These are phyloP conservation scores for Ogataea thermomethanolica DNA, from an alignment of 805 yeast species.

Conservation along the genomic window DNA sequence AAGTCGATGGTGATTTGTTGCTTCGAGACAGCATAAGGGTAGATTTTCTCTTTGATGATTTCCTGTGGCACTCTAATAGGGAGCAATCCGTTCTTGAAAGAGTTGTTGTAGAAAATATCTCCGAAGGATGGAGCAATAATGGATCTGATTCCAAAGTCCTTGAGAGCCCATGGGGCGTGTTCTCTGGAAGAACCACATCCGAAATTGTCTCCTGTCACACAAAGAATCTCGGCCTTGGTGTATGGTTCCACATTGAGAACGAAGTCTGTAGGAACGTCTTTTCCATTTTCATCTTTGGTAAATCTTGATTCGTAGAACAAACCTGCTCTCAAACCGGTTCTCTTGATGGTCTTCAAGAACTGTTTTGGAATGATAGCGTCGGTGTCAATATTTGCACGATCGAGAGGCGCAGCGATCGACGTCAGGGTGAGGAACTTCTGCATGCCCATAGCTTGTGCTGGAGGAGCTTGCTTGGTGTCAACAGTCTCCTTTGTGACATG, in stretches of 20 bases:
- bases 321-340: conserved; percentile 89
- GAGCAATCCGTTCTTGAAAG: conserved; percentile 90
- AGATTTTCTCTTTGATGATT: conserved; percentile 63
- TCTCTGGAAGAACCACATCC: conserved; percentile 99
- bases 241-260: conserved; percentile 84
- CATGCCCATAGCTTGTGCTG: conserved; percentile 51
- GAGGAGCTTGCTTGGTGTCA: conserved; percentile 28
- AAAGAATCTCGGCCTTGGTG: conserved; percentile 73
- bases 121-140: conserved; percentile 98
- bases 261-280: conserved; percentile 82
- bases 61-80: conserved; percentile 90
- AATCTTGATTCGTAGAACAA: conserved; percentile 90
- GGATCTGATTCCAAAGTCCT: conserved; percentile 94
- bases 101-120: conserved; percentile 96
- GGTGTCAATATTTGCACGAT: conserved; percentile 93
- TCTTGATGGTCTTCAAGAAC: conserved; percentile 93
- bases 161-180: conserved; percentile 99
- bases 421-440: conserved; percentile 71
- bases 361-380: conserved; percentile 99
- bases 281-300: conserved; percentile 62
- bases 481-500: conserved; percentile 37
- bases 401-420: conserved; percentile 91
- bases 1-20: conserved; percentile 73
- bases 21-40: conserved; percentile 79
- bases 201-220: conserved; percentile 94